Evolutionary conservation across 148 eudicot species (phyloP).

Genomic region (Bassia scoparia): DNA sequence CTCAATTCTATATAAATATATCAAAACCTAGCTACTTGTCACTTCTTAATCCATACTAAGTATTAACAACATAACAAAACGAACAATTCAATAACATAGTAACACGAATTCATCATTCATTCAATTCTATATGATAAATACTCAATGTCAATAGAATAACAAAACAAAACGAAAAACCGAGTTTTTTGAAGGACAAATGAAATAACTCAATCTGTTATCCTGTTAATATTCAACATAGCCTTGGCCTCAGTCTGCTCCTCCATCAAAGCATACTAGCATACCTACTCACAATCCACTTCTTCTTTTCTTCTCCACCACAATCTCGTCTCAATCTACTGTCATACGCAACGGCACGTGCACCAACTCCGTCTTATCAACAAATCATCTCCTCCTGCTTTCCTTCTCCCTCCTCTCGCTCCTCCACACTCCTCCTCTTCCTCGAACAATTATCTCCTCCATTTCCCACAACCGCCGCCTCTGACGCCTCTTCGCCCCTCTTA

Average conservation of each 20-base stretch:
- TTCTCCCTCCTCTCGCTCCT: slow-evolving; percentile 76
- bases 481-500: slow-evolving; percentile 70
- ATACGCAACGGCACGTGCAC: slow-evolving; percentile 92
- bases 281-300: slow-evolving; percentile 78
- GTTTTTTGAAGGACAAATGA: too few species aligned
- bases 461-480: slow-evolving; percentile 64
- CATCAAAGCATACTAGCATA: slow-evolving; percentile 64
- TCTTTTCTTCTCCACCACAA: slow-evolving; percentile 93
- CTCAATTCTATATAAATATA: too few species aligned
- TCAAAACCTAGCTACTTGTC: too few species aligned
- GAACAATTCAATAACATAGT: too few species aligned
- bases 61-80: too few species aligned
- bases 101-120: too few species aligned
- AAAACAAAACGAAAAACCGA: too few species aligned
- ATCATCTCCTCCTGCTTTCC: slow-evolving; percentile 42
- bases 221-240: slow-evolving; percentile 76
- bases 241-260: slow-evolving; percentile 86
- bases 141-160: too few species aligned
- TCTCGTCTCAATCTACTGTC: slow-evolving; percentile 91
- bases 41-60: too few species aligned
- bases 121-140: too few species aligned
- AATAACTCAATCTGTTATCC: too few species aligned
- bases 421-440: slow-evolving; percentile 90
- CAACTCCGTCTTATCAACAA: slow-evolving; percentile 56
- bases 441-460: slow-evolving; percentile 33